phyloP scores from a whole-genome alignment of 2,329 filamentous ascomycete species.

The Penicillium sumatraense region DNA sequence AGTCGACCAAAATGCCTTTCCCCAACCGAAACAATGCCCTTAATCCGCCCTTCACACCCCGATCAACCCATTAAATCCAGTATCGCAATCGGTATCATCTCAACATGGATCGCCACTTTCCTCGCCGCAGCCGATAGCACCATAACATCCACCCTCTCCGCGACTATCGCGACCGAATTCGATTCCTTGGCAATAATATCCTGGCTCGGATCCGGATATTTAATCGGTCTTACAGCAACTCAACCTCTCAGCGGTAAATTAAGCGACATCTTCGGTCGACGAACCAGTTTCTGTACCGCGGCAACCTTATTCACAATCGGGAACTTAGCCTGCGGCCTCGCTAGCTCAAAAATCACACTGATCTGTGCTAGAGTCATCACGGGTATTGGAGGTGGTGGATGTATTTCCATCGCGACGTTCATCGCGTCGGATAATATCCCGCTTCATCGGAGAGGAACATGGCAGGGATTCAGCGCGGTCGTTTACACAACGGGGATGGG shows the following conservation, averaged over 20 bases:
- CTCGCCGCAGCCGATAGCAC: conserved; percentile 22
- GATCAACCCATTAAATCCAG: conserved; percentile 1
- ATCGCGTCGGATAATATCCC: conserved; percentile 21
- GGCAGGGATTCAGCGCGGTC: conserved; percentile 14
- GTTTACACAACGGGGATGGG: conserved; percentile 18
- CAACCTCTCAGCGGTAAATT: conserved; percentile 19
- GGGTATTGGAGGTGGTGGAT: conserved; percentile 20
- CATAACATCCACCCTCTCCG: conserved; percentile 19
- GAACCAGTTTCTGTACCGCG: conserved; percentile 14
- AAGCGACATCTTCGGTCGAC: conserved; percentile 23
- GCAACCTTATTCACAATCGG: conserved; percentile 16
- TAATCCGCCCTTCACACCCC: neutral
- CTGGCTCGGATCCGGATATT: conserved; percentile 21
- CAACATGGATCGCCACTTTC: conserved; percentile 21
- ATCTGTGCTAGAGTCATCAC: conserved; percentile 15
- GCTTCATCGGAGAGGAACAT: conserved; percentile 11
- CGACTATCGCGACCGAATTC: conserved; percentile 18
- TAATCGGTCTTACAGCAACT: conserved; percentile 18
- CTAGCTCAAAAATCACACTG: conserved; percentile 4
- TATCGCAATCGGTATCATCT: conserved; percentile 12
- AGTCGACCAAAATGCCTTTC: neutral
- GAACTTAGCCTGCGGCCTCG: conserved; percentile 15
- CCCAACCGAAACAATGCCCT: neutral
- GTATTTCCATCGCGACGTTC: conserved; percentile 20
- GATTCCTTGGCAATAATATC: conserved; percentile 16